Evolutionary conservation across 2,329 filamentous ascomycete genomes (phyloP).

Genomic region (Aspergillus sp.): DNA sequence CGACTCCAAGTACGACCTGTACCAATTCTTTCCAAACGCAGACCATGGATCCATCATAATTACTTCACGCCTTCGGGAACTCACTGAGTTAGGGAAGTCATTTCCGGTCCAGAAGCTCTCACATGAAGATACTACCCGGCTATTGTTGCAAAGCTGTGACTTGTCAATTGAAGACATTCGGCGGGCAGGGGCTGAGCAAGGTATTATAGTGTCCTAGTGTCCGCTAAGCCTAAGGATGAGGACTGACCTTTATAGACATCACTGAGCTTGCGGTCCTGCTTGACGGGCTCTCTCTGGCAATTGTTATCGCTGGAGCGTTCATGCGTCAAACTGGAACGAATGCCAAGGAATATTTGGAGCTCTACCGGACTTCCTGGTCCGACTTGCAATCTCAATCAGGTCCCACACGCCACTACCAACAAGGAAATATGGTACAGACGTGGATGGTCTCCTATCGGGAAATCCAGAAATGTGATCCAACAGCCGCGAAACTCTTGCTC

Average conservation of each 20-base stretch:
- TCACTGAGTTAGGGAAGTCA: conserved; percentile 30
- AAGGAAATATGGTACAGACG: conserved; percentile 31
- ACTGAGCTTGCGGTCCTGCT: conserved; percentile 34
- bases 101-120: conserved; percentile 36
- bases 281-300: conserved; percentile 48
- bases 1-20: conserved; percentile 26
- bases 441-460: conserved; percentile 39
- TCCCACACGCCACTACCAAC: conserved; percentile 19
- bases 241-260: conserved; percentile 21
- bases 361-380: conserved; percentile 42
- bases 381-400: conserved; percentile 15
- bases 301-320: conserved; percentile 48
- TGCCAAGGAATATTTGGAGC: conserved; percentile 39
- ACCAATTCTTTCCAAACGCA: conserved; percentile 26
- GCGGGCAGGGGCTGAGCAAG: conserved; percentile 9
- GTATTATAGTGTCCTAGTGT: conserved; percentile 6
- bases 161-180: not conserved
- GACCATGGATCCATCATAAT: conserved; percentile 45
- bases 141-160: conserved; percentile 16
- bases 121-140: conserved; percentile 4
- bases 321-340: conserved; percentile 38
- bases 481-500: conserved; percentile 36
- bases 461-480: conserved; percentile 31
- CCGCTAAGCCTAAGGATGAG: not conserved
- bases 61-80: conserved; percentile 36